These are phyloP conservation scores for Rhizopogon sp. DNA, from an alignment of 768 basidiomycete genomes.

Conservation along the genomic window DNA sequence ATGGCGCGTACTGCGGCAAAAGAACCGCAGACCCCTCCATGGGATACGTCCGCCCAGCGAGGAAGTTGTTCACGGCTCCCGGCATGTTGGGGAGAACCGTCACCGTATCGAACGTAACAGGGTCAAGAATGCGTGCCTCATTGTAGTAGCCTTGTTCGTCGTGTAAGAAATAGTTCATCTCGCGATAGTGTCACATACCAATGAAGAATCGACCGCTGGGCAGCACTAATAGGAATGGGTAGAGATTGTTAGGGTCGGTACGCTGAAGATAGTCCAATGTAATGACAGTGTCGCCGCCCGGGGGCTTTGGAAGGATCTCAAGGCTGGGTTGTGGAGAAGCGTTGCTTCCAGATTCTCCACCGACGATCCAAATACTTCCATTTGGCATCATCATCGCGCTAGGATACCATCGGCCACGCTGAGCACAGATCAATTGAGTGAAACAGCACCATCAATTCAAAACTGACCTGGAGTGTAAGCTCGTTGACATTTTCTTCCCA, in stretches of 20 bases:
- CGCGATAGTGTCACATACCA: conserved; percentile 31
- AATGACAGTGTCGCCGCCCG: conserved; percentile 56
- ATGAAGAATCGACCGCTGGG: conserved; percentile 68
- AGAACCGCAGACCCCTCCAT: conserved; percentile 67
- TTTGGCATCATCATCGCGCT: conserved; percentile 65
- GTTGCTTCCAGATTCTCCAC: conserved; percentile 72
- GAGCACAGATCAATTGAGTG: not conserved
- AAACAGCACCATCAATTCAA: not conserved
- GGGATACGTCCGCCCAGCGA: conserved; percentile 76
- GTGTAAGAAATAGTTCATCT: not conserved
- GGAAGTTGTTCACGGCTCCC: conserved; percentile 64
- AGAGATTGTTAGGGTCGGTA: conserved; percentile 78
- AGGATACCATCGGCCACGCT: conserved; percentile 72
- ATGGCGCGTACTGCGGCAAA: conserved; percentile 67
- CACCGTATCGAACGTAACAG: conserved; percentile 58
- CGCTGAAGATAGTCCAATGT: conserved; percentile 62
- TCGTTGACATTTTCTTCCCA: conserved; percentile 70
- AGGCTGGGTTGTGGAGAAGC: conserved; percentile 60
- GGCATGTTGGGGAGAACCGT: conserved; percentile 66
- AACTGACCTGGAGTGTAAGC: conserved; percentile 54
- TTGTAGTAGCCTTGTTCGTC: conserved; percentile 64
- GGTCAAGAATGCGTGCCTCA: conserved; percentile 72
- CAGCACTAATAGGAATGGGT: conserved; percentile 71
- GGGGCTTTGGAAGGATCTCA: conserved; percentile 65
- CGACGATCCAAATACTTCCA: conserved; percentile 68